phyloP scores from a whole-genome alignment of 2,329 filamentous ascomycete genomes.

The Ophiobolus disseminans region DNA sequence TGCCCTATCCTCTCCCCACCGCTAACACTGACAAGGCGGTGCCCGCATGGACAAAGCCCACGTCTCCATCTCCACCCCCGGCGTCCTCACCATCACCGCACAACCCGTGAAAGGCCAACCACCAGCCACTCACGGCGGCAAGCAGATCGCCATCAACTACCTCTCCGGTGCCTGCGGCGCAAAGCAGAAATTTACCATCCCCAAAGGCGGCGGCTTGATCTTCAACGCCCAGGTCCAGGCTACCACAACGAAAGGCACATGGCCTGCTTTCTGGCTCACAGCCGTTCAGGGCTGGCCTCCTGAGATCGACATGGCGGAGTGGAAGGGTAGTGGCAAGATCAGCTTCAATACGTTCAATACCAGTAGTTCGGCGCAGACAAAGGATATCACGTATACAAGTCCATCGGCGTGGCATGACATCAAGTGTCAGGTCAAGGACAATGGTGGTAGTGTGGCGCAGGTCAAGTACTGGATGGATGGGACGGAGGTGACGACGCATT shows the following conservation, averaged over 20 bases:
- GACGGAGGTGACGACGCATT: slow-evolving; percentile 57
- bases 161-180: slow-evolving; percentile 58
- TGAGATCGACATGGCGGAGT: slow-evolving; percentile 67
- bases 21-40: slow-evolving; percentile 27
- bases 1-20: not conserved
- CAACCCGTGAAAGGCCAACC: slow-evolving; percentile 53
- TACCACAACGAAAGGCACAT: slow-evolving; percentile 54
- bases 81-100: slow-evolving; percentile 58
- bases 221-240: slow-evolving; percentile 52
- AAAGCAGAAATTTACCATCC: slow-evolving; percentile 52
- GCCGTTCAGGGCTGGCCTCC: slow-evolving; percentile 64
- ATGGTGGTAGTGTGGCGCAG: slow-evolving; percentile 57
- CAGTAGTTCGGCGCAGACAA: slow-evolving; percentile 54
- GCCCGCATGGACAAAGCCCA: slow-evolving; percentile 62
- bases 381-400: slow-evolving; percentile 58
- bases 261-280: slow-evolving; percentile 67
- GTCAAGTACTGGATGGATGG: slow-evolving; percentile 64
- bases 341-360: slow-evolving; percentile 65
- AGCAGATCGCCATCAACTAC: slow-evolving; percentile 57
- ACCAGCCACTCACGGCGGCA: slow-evolving; percentile 37
- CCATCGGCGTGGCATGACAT: slow-evolving; percentile 60
- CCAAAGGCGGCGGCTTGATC: slow-evolving; percentile 48
- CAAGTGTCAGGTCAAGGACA: slow-evolving; percentile 59
- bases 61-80: slow-evolving; percentile 49
- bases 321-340: slow-evolving; percentile 65